Evolutionary conservation across 306 rosid genomes (phyloP).

Genomic region (Glycine tomentella): DNA sequence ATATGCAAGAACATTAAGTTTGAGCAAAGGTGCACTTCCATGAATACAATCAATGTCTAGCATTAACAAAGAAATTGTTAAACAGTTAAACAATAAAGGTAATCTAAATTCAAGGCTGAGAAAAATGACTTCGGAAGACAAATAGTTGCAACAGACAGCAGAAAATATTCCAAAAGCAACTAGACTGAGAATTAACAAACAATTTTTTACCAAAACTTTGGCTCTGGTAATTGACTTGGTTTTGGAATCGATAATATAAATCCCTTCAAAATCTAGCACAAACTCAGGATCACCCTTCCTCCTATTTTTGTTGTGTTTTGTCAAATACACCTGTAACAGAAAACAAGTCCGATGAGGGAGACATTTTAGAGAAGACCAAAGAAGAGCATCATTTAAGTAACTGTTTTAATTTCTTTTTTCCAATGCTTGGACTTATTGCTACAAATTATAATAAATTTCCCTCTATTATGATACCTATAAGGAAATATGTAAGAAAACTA

Average conservation of each 20-base stretch:
- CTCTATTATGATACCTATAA: neutral
- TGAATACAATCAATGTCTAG: neutral
- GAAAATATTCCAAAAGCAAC: slow-evolving; percentile 36
- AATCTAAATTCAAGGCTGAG: slow-evolving; percentile 16
- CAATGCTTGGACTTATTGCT: slow-evolving; percentile 6
- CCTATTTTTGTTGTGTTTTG: slow-evolving; percentile 86
- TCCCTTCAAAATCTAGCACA: slow-evolving; percentile 92
- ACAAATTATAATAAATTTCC: neutral
- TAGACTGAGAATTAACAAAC: slow-evolving; percentile 7
- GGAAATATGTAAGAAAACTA: neutral
- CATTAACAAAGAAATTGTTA: slow-evolving; percentile 11
- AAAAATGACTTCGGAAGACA: slow-evolving; percentile 1
- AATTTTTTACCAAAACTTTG: slow-evolving; percentile 73
- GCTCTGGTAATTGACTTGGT: slow-evolving; percentile 92
- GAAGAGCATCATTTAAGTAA: slow-evolving; percentile 5
- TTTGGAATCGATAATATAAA: slow-evolving; percentile 85
- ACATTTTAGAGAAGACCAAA: neutral
- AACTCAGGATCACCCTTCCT: slow-evolving; percentile 81
- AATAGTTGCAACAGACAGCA: slow-evolving; percentile 4
- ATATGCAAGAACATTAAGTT: neutral
- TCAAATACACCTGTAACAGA: slow-evolving; percentile 76
- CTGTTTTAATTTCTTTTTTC: neutral
- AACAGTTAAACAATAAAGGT: slow-evolving; percentile 4
- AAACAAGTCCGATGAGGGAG: slow-evolving; percentile 35
- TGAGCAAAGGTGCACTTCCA: slow-evolving; percentile 5